These are phyloP conservation scores for Saccharomycopsis sp. DNA, from an alignment of 805 yeast species.

Conservation along the genomic window DNA sequence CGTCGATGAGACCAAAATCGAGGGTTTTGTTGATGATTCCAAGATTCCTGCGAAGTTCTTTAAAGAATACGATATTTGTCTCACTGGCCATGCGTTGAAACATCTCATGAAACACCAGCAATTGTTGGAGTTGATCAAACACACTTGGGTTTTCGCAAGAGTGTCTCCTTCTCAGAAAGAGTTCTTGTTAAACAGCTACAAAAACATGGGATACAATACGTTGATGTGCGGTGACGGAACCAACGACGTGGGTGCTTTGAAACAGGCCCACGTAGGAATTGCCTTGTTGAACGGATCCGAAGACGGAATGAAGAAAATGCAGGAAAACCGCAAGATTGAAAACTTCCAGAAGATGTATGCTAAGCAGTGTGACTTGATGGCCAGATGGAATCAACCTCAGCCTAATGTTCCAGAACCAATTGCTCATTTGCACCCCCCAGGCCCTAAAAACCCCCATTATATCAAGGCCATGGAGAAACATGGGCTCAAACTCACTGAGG, in stretches of 20 bases:
- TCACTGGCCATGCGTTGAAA: constrained; percentile 85
- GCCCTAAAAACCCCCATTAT: constrained; percentile 84
- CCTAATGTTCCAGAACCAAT: constrained; percentile 66
- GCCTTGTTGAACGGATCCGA: constrained; percentile 97
- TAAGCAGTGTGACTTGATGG: constrained; percentile 75
- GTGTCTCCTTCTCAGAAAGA: constrained; percentile 97
- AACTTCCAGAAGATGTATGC: constrained; percentile 61
- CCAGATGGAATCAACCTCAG: constrained; percentile 74
- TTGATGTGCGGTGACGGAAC: constrained; percentile 99
- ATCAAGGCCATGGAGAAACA: constrained; percentile 77
- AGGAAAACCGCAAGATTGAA: constrained; percentile 69
- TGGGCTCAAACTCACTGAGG: constrained; percentile 76
- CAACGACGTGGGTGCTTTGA: constrained; percentile 98
- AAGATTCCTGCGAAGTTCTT: constrained; percentile 50
- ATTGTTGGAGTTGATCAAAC: constrained; percentile 65
- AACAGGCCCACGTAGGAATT: constrained; percentile 97
- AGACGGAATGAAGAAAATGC: constrained; percentile 83
- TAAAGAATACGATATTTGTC: constrained; percentile 72
- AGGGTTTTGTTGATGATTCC: constrained; percentile 58
- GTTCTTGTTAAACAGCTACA: constrained; percentile 74
- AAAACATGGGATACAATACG: constrained; percentile 84
- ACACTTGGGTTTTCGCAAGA: constrained; percentile 96
- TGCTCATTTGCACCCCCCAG: constrained; percentile 88
- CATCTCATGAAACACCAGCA: constrained; percentile 62
- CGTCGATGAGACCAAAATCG: constrained; percentile 65